These are phyloP conservation scores for Trametes gibbosa DNA, from an alignment of 768 basidiomycete genomes.

Conservation along the genomic window DNA sequence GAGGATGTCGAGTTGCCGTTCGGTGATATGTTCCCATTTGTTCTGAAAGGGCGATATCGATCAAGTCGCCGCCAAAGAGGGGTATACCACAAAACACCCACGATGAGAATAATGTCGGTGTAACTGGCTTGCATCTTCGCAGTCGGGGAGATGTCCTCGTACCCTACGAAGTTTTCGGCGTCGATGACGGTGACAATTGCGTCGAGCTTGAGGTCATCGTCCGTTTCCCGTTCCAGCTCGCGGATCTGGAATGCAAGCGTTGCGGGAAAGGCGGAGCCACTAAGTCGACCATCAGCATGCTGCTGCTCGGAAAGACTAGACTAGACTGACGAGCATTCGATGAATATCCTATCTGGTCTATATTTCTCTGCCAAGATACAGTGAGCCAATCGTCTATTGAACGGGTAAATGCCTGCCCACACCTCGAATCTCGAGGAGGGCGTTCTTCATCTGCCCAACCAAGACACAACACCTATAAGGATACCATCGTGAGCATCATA, in stretches of 20 bases:
- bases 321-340: constrained; percentile 81
- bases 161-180: constrained; percentile 88
- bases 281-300: constrained; percentile 28
- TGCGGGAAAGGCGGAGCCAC: constrained; percentile 94
- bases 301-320: neutral
- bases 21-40: constrained; percentile 86
- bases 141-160: constrained; percentile 89
- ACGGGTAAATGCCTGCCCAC: too few species aligned
- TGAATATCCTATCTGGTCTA: constrained; percentile 86
- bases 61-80: neutral
- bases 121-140: constrained; percentile 96
- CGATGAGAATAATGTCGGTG: constrained; percentile 86
- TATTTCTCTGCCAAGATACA: constrained; percentile 59
- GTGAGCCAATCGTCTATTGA: neutral
- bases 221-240: constrained; percentile 78
- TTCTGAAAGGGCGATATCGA: constrained; percentile 45
- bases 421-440: constrained; percentile 86
- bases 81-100: constrained; percentile 34
- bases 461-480: constrained; percentile 83
- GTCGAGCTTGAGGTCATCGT: constrained; percentile 76
- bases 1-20: constrained; percentile 75
- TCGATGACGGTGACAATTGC: constrained; percentile 90
- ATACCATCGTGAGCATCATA: neutral
- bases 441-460: constrained; percentile 92
- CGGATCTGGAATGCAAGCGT: constrained; percentile 94